Percentiles rank a stretch among this genome's conserved stretches.
Evolutionary conservation across 2,329 filamentous ascomycete species (phyloP).

Genomic region (Venturia pyrina): DNA sequence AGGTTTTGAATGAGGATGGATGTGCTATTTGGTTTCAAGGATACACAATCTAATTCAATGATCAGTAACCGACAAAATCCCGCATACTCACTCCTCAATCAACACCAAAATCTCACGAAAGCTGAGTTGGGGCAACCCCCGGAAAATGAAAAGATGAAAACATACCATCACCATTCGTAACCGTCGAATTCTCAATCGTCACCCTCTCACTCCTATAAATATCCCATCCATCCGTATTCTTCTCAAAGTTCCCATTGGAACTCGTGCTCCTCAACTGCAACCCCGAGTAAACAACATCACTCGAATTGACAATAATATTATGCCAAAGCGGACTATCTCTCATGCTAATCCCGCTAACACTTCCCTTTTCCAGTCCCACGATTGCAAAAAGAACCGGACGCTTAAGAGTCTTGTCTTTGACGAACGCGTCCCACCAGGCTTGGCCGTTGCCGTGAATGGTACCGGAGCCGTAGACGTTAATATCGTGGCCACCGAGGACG

Average conservation of each 20-base stretch:
- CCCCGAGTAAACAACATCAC: slow-evolving; percentile 50
- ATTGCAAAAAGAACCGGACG: slow-evolving; percentile 49
- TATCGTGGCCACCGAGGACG: slow-evolving; percentile 37
- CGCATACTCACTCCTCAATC: not conserved
- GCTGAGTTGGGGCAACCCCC: too few relatives aligned
- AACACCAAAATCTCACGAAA: not conserved
- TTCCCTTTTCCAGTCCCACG: slow-evolving; percentile 47
- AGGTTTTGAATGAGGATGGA: slow-evolving; percentile 55
- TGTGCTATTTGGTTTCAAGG: slow-evolving; percentile 62
- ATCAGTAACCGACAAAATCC: not conserved
- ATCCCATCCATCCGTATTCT: slow-evolving; percentile 9
- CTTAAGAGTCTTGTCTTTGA: slow-evolving; percentile 45
- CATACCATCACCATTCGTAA: slow-evolving; percentile 48
- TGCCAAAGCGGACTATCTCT: slow-evolving; percentile 53
- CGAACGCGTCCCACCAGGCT: slow-evolving; percentile 51
- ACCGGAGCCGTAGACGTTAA: slow-evolving; percentile 43
- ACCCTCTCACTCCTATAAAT: slow-evolving; percentile 46
- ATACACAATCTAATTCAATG: slow-evolving; percentile 50
- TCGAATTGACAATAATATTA: slow-evolving; percentile 56
- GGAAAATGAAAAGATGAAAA: not conserved
- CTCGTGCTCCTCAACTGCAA: not conserved
- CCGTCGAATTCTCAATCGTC: slow-evolving; percentile 55
- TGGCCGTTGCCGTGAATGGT: slow-evolving; percentile 50
- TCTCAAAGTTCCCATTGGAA: not conserved
- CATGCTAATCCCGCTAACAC: slow-evolving; percentile 50